Evolutionary conservation across 2,329 filamentous ascomycete species (phyloP), one percentile per base, ranked within the genome.

Genomic region (Scedosporium apiospermum): DNA sequence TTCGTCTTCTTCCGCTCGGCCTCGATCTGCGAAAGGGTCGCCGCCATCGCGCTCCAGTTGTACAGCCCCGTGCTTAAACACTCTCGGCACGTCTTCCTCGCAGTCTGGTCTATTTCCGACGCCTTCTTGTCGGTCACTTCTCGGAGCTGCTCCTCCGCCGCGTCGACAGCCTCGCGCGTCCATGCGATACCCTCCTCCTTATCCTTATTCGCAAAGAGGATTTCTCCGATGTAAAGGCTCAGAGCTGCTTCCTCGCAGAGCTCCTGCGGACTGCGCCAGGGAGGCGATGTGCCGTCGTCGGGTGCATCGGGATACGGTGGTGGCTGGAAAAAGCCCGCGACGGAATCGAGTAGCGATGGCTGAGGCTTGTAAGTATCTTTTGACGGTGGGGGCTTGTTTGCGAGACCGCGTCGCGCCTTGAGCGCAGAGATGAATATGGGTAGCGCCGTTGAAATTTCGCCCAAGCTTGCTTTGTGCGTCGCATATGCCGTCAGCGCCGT

Each of bases 141-240:
- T 5, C 80, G 83, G 51, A 86, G 80, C 68, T 86, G 86, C 65
- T 87, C 81, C 74, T 93, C 92, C 2, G 92, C 89, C 1, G 89
- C 77, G 67, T 93, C 88, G 38, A 96, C 91, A 27, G 89, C 92
- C 65, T 96, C 91, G 62, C 91, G 85, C 0, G 93, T 96, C 93
- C 93, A 98, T 5, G 87, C 86, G 1, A 97, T 79, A 0, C 92
- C 93, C 65, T 89, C 87, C 58, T 90, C 86, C 60, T 79, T 77
- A 18, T 74, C 75, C 1, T 70, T 68, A 4, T 83, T 83, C 0
- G 90, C 84, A 73, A 89, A 97, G 38, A 98, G 82, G 60, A 98
- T 96, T 76, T 98, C 93, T 64, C 93, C 93, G 65, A 98, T 93
- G 74, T 96, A 95, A 26, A 92, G 82, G 80, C 91, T 92, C 14